Percentiles rank a stretch among this genome's conserved stretches.
phyloP scores from a whole-genome alignment of 805 yeast species.

The Peterozyma toletana region DNA sequence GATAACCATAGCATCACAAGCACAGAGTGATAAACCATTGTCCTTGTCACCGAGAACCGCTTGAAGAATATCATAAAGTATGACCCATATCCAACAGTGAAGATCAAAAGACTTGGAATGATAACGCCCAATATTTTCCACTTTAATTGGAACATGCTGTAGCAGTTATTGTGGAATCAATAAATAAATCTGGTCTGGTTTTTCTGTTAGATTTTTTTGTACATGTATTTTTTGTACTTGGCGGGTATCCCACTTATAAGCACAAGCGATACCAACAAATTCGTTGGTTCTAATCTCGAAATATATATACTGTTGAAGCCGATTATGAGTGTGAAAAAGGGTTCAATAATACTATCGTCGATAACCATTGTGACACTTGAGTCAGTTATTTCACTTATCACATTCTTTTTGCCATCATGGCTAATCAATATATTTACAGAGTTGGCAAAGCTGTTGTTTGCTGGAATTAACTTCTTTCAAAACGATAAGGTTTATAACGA shows the following conservation, averaged over 20 bases:
- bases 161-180: too few species aligned
- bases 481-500: slow-evolving; percentile 1
- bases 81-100: slow-evolving; percentile 53
- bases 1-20: slow-evolving; percentile 64
- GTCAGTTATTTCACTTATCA: slow-evolving; percentile 3
- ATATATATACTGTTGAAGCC: too few species aligned
- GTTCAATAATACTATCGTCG: slow-evolving; percentile 2
- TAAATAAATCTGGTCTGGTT: too few species aligned
- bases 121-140: slow-evolving; percentile 43
- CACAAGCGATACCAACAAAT: too few species aligned
- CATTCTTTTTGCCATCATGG: slow-evolving; percentile 4
- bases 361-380: slow-evolving; percentile 2
- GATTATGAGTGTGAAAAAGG: slow-evolving; percentile 1
- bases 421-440: slow-evolving; percentile 3
- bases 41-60: slow-evolving; percentile 30
- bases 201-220: too few species aligned
- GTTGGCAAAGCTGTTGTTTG: slow-evolving; percentile 1
- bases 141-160: slow-evolving; percentile 21
- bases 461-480: slow-evolving; percentile 1
- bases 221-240: too few species aligned
- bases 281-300: too few species aligned
- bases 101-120: slow-evolving; percentile 62
- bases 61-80: slow-evolving; percentile 48
- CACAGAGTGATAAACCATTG: slow-evolving; percentile 37
- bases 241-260: too few species aligned